Evolutionary conservation across 345 rosid species (phyloP), one percentile per base, ranked within the genome.

Genomic region (Gossypium anomalum): DNA sequence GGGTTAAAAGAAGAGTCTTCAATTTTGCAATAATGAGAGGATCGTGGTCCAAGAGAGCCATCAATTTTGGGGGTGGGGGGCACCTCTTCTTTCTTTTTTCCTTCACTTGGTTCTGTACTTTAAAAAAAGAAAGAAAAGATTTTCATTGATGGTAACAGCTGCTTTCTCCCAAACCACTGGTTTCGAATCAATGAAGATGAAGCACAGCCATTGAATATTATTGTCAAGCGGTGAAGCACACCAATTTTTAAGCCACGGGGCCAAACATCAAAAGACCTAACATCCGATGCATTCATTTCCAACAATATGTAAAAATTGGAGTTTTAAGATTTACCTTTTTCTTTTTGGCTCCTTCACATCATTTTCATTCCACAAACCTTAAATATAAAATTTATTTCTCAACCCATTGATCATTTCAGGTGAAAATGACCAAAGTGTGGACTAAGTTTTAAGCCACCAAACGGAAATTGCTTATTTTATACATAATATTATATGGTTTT

Each of bases 1-100:
- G 58, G 23, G 6, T 49, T 48, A 9, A 11, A 17, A 34, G 61
- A 48, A 25, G 27, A 29, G 47, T 52, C 48, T 70, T 70, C 48
- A 70, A 70, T 52, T 14, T 29, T 70, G 61, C 61, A 70, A 52
- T 14, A 52, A 41, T 38, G 4, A 17, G 3, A 6, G 17, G 25
- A 45, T 27, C 14, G 73, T 70, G 73, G 61, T 70, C 61, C 61
- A 52, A 53, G 17, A 29, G 17, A n/a, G 25, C 17, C 73, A 17
- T 34, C 13, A 52, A 20, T 12, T n/a, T 22, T 41, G 72, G 56
- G 51, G 16, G 45, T 7, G n/a, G 29, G 45, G 45, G 44, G 72
- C 58, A 16, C 29, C 62, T 57, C 62, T 57, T 57, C 20, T 4
- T 49, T 15, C 5, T 8, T 47, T 47, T 19, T 43, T 14, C 4